Base-by-base conservation (phyloP, 495 filamentous ascomycete species). In the Elaphomyces granulatus region DNA sequence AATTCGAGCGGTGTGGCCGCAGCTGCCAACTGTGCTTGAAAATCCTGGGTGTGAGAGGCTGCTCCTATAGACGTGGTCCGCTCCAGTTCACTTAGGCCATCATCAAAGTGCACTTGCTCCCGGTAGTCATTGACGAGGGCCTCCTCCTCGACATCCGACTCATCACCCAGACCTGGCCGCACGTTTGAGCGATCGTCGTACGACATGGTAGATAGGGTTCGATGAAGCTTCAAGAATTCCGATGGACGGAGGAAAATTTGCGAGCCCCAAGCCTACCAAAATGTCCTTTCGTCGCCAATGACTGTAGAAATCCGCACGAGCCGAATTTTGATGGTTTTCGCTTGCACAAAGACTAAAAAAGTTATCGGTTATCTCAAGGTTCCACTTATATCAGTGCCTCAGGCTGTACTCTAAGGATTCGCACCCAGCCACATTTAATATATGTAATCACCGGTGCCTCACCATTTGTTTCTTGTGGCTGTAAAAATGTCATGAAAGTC, bases 1-100 rank as follows among this genome's bases (percentile, higher is more conserved):
- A 87, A 95, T 53, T 98, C 90, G 50, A 98, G 67, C 36, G 92
- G 90, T 57, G 85, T 87, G 47, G 90, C 90, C 39, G 92, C 92
- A 45, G 83, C 81, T 34, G 74, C 73, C 37, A 98, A 71, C 64
- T 87, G 81, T 50, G 82, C 79, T 61, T 95, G 87, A 50, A 98
- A 84, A 56, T 96, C 90, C 49, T 77, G 70, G 70, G 80, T 45
- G 48, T 67, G 55, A 16, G 60, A 60, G 21, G 45, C 57, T 38
- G 45, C 60, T 51, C 68, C 63, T 45, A 67, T 55, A 28, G 71
- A 68, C 58, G 56, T 75, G 32, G 71, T 67, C 51, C 72, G 69
- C 50, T 83, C 81, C 47, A 86, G 58, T 34, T 88, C 86, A 47
- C 80, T 82, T 69, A 83, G 71, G 43, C 75, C 77, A 56, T 85